A percentile compares a stretch with the other conserved stretches of the same genome.
These are phyloP conservation scores for Coffea eugenioides DNA, from an alignment of 257 asterid species.

Conservation along the genomic window DNA sequence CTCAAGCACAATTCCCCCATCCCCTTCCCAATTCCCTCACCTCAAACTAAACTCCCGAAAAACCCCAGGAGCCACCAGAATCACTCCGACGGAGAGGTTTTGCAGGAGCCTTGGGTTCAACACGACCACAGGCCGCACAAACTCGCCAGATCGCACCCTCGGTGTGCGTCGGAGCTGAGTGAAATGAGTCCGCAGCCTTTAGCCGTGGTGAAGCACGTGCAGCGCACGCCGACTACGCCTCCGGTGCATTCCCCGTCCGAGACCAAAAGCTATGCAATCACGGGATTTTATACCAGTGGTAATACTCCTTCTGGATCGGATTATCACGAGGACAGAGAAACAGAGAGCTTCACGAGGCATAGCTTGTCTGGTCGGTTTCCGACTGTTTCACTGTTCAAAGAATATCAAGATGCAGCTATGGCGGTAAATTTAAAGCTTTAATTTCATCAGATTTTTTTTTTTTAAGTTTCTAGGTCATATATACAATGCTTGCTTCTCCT, in stretches of 20 bases:
- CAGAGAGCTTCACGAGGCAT: slow-evolving; percentile 45
- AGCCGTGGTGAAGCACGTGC: slow-evolving; percentile 65
- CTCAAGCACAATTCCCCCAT: slow-evolving; percentile 60
- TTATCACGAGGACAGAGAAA: slow-evolving; percentile 36
- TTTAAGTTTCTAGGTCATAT: neutral
- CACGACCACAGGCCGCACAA: slow-evolving; percentile 59
- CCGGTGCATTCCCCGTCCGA: slow-evolving; percentile 36
- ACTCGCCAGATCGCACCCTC: slow-evolving; percentile 31
- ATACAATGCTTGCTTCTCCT: neutral
- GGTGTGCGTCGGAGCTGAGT: slow-evolving; percentile 30
- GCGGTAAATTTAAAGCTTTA: slow-evolving; percentile 49
- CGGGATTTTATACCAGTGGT: slow-evolving; percentile 11
- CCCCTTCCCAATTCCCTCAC: slow-evolving; percentile 58
- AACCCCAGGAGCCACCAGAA: slow-evolving; percentile 32
- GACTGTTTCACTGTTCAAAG: slow-evolving; percentile 83
- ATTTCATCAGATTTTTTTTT: neutral
- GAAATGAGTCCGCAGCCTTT: slow-evolving; percentile 42
- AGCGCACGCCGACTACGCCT: slow-evolving; percentile 47
- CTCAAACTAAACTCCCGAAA: slow-evolving; percentile 36
- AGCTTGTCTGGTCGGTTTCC: slow-evolving; percentile 87
- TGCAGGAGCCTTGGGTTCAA: slow-evolving; percentile 19
- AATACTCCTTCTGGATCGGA: slow-evolving; percentile 39
- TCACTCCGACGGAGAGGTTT: slow-evolving; percentile 53
- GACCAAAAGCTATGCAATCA: slow-evolving; percentile 18
- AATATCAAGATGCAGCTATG: slow-evolving; percentile 94